A percentile compares a stretch with the other conserved stretches of the same genome.
Evolutionary conservation across 495 filamentous ascomycete genomes (phyloP).

Genomic region (Aeminium ludgeri): DNA sequence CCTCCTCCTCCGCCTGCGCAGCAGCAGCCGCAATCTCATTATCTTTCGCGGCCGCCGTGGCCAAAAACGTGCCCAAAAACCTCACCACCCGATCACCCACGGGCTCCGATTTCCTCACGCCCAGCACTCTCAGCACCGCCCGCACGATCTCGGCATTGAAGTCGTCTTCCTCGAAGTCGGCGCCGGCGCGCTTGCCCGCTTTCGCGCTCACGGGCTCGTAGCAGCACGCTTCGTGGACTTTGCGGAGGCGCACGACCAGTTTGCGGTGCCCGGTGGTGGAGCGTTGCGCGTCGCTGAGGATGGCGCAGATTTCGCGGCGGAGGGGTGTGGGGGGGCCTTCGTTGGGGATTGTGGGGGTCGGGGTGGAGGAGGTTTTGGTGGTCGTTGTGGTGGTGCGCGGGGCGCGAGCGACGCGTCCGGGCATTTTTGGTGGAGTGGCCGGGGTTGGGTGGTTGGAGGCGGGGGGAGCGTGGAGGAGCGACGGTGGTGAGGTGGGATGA

Average conservation of each 20-base stretch:
- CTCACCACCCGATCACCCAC: slow-evolving; percentile 72
- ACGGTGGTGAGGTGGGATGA: too few species aligned
- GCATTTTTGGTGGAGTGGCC: slow-evolving; percentile 18
- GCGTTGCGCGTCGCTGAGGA: slow-evolving; percentile 78
- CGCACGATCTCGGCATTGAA: slow-evolving; percentile 74
- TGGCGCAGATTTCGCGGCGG: slow-evolving; percentile 55
- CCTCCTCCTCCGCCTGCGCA: slow-evolving; percentile 29
- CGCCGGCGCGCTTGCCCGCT: slow-evolving; percentile 23
- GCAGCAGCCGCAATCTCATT: too few species aligned
- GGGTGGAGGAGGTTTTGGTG: too few species aligned
- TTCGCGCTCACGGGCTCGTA: slow-evolving; percentile 46
- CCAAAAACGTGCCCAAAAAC: slow-evolving; percentile 73
- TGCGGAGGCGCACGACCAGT: slow-evolving; percentile 61
- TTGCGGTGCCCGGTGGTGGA: slow-evolving; percentile 81
- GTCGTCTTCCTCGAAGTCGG: slow-evolving; percentile 57
- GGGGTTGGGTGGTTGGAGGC: too few species aligned
- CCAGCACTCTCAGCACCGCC: slow-evolving; percentile 64
- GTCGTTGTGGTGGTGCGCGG: slow-evolving; percentile 16
- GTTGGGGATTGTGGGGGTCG: too few species aligned
- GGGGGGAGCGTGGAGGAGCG: too few species aligned
- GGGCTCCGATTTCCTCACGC: slow-evolving; percentile 80
- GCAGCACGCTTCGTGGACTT: slow-evolving; percentile 75
- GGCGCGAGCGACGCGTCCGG: slow-evolving; percentile 24
- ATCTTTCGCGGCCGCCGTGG: slow-evolving; percentile 65
- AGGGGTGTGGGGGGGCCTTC: slow-evolving; percentile 55